A percentile compares a stretch with the other conserved stretches of the same genome.
Evolutionary conservation across 225 moss, liverwort and hornwort species (phyloP).

Genomic region (Marchantia paleacea): DNA sequence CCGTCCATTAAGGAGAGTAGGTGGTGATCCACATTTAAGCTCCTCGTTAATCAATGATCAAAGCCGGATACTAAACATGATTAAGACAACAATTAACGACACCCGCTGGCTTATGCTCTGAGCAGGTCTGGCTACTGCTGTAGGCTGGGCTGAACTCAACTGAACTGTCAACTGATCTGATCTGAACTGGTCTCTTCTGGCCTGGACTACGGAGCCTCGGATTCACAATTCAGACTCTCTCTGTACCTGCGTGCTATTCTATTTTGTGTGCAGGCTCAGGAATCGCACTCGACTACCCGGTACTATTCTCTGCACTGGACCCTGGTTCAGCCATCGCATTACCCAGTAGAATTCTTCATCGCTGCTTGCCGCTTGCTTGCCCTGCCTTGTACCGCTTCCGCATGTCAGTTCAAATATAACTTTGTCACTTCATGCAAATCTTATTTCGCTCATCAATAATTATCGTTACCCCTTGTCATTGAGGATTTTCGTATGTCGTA

Average conservation of each 20-base stretch:
- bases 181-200: not conserved
- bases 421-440: conserved; percentile 8
- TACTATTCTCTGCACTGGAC: too few species aligned
- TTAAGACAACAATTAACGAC: not conserved
- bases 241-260: too few species aligned
- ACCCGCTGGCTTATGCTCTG: not conserved
- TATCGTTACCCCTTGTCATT: not conserved
- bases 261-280: too few species aligned
- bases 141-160: not conserved
- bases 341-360: too few species aligned
- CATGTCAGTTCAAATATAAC: not conserved
- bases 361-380: too few species aligned
- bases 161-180: not conserved
- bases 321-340: too few species aligned
- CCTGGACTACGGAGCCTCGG: too few species aligned
- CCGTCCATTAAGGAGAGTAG: conserved; percentile 4
- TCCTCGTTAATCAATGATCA: conserved; percentile 3
- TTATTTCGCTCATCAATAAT: not conserved
- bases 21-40: conserved; percentile 10
- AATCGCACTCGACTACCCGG: too few species aligned
- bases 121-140: conserved; percentile 2
- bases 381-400: too few species aligned
- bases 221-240: too few species aligned
- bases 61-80: not conserved
- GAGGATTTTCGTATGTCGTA: not conserved